Evolutionary conservation across 2,329 filamentous ascomycete genomes (phyloP).

Genomic region (Fusarium drepaniforme): DNA sequence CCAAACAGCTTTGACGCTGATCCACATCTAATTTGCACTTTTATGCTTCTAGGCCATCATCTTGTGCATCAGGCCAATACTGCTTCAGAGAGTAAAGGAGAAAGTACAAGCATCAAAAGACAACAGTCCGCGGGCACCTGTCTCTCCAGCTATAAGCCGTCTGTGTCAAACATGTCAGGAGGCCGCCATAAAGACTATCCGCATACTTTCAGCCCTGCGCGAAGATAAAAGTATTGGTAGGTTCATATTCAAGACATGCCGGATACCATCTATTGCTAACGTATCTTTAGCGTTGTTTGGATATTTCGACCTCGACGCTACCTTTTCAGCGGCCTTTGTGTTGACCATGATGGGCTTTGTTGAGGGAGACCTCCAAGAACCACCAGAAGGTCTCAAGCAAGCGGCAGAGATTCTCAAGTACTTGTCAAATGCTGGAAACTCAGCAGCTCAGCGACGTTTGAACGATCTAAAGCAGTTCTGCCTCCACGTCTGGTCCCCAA

Average conservation of each 20-base stretch:
- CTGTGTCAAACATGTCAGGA: conserved; percentile 43
- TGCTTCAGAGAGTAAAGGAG: conserved; percentile 46
- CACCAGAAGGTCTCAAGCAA: conserved; percentile 40
- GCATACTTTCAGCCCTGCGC: conserved; percentile 38
- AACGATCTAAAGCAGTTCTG: conserved; percentile 45
- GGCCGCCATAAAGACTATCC: conserved; percentile 43
- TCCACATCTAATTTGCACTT: background rate
- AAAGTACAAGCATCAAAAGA: conserved; percentile 37
- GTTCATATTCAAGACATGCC: background rate
- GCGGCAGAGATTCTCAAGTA: conserved; percentile 41
- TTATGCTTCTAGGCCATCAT: conserved; percentile 41
- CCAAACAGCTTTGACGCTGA: background rate
- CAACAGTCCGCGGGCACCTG: conserved; percentile 13
- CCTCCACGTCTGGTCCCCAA: conserved; percentile 41
- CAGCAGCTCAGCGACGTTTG: conserved; percentile 39
- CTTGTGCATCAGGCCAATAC: conserved; percentile 44
- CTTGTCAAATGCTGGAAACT: conserved; percentile 41
- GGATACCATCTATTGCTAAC: background rate
- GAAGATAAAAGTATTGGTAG: conserved; percentile 39
- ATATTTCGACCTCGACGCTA: conserved; percentile 45
- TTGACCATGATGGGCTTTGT: conserved; percentile 46
- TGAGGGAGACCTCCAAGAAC: conserved; percentile 33
- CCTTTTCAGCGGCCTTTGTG: conserved; percentile 45
- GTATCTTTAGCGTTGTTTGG: conserved; percentile 38
- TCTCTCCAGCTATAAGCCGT: conserved; percentile 33